Evolutionary conservation across 225 moss, liverwort and hornwort species (phyloP).

Genomic region (Marchantia polymorpha): DNA sequence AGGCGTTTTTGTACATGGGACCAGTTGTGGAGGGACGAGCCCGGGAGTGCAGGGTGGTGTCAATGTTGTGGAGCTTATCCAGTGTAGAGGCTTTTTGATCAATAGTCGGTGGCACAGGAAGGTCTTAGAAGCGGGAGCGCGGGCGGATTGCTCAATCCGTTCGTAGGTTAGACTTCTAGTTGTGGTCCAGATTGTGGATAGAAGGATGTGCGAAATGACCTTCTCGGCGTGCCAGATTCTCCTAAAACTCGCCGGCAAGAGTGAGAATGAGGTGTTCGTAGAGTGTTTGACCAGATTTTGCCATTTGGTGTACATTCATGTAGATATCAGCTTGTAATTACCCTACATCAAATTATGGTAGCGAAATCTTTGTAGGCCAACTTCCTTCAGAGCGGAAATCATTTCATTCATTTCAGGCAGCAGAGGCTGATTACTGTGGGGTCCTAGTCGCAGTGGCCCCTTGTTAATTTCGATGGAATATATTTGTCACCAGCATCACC

Average conservation of each 20-base stretch:
- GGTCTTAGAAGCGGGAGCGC: background rate
- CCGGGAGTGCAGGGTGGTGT: background rate
- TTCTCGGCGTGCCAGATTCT: background rate
- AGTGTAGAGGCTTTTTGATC: background rate
- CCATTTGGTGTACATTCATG: conserved; percentile 23
- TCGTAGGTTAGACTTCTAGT: background rate
- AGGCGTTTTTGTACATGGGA: conserved; percentile 7
- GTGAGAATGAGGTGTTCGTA: background rate
- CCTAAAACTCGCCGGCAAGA: background rate
- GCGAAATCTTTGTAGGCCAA: conserved; percentile 7
- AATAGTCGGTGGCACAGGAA: conserved; percentile 1
- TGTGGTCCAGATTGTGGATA: background rate
- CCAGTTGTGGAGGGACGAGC: background rate
- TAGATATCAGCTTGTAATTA: conserved; percentile 25
- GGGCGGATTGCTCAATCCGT: background rate
- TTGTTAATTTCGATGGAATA: conserved; percentile 14
- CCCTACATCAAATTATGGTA: conserved; percentile 10
- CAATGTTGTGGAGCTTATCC: background rate
- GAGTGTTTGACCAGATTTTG: conserved; percentile 1
- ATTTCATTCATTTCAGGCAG: conserved; percentile 15
- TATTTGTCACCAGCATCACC: conserved; percentile 1
- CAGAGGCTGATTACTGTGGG: conserved; percentile 19
- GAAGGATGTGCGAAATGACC: background rate
- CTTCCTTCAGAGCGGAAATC: conserved; percentile 18
- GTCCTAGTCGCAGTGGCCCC: conserved; percentile 7